These are phyloP conservation scores for Colletotrichum cereale DNA, from an alignment of 2,329 filamentous ascomycete genomes.

Conservation along the genomic window DNA sequence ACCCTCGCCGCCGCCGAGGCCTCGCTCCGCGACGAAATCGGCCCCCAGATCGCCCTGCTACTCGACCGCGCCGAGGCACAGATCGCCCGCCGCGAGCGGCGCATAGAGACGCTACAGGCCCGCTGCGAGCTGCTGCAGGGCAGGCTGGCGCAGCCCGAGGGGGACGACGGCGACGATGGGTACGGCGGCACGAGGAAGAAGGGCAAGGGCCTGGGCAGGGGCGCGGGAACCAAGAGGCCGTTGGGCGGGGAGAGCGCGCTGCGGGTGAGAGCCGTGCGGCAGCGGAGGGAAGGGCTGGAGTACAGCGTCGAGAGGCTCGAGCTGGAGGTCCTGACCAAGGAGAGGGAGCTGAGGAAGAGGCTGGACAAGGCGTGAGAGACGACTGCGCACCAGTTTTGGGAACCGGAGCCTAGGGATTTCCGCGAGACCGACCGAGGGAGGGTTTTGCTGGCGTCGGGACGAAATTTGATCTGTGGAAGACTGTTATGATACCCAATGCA, in stretches of 20 bases:
- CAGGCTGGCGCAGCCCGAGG: conserved; percentile 54
- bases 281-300: conserved; percentile 86
- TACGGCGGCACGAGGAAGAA: conserved; percentile 42
- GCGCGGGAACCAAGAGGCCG: conserved; percentile 43
- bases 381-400: not conserved
- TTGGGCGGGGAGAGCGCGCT: conserved; percentile 68
- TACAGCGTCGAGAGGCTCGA: conserved; percentile 90
- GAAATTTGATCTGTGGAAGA: not conserved
- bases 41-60: conserved; percentile 84
- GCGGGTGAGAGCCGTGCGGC: conserved; percentile 72
- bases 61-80: conserved; percentile 86
- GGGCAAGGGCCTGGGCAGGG: conserved; percentile 29
- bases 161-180: conserved; percentile 39
- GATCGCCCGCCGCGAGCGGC: conserved; percentile 83
- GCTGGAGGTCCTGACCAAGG: conserved; percentile 84
- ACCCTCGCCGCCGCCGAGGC: conserved; percentile 86
- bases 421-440: not conserved
- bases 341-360: conserved; percentile 68
- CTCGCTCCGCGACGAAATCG: conserved; percentile 87
- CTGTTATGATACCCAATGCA: conserved; percentile 27
- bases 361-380: conserved; percentile 54
- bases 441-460: not conserved
- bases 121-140: conserved; percentile 88
- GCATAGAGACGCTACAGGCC: conserved; percentile 86
- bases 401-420: not conserved